phyloP scores from a whole-genome alignment of 2,329 filamentous ascomycete genomes.

The Apiospora sp. region DNA sequence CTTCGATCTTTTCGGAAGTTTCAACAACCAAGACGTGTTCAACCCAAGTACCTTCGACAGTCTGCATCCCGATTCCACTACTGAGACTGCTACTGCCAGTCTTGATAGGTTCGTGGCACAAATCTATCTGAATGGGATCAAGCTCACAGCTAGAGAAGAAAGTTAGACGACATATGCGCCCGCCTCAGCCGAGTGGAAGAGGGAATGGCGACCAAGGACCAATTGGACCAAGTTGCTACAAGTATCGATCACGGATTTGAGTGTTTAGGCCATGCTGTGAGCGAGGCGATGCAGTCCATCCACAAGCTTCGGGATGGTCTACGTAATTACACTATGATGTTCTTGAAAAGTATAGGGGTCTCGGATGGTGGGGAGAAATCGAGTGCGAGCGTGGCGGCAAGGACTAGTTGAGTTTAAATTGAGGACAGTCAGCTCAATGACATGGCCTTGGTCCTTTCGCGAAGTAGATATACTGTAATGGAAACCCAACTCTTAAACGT shows the following conservation, averaged over 20 bases:
- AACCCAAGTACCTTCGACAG: neutral
- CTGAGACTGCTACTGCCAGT: neutral
- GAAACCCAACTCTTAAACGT: neutral
- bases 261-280: neutral
- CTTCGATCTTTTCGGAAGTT: constrained; percentile 1
- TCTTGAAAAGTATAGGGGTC: constrained; percentile 10
- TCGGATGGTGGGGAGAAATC: constrained; percentile 1
- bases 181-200: constrained; percentile 1
- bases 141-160: constrained; percentile 4
- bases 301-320: neutral
- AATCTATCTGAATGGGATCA: neutral
- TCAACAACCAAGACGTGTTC: neutral
- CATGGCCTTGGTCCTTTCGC: neutral
- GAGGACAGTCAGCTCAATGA: neutral
- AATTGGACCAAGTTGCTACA: constrained; percentile 2
- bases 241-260: constrained; percentile 3
- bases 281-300: neutral
- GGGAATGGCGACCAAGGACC: constrained; percentile 1
- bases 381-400: neutral
- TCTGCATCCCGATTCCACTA: neutral
- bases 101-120: constrained; percentile 5
- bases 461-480: neutral
- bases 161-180: neutral
- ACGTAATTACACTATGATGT: neutral
- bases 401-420: neutral